These are phyloP conservation scores for Aspergillus vadensis DNA, from an alignment of 2,329 filamentous ascomycete species.

Conservation along the genomic window DNA sequence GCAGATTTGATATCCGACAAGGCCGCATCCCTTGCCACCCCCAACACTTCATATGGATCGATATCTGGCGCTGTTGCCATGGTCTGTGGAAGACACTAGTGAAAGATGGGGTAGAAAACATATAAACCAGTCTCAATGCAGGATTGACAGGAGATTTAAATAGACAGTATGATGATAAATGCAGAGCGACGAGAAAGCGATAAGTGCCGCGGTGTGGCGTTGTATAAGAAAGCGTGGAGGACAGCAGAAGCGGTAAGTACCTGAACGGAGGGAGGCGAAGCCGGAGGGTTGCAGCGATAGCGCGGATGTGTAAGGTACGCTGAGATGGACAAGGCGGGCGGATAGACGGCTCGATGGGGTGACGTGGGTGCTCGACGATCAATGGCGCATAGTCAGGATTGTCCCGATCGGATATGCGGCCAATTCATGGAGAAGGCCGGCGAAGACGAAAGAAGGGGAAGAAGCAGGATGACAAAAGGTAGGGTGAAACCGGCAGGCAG, in stretches of 20 bases:
- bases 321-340: not conserved
- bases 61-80: constrained; percentile 41
- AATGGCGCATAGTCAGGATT: constrained; percentile 20
- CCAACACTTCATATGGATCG: constrained; percentile 79
- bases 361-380: constrained; percentile 26
- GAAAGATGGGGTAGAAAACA: constrained; percentile 15
- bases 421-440: constrained; percentile 21
- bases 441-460: constrained; percentile 20
- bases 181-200: not conserved
- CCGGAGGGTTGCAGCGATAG: constrained; percentile 14
- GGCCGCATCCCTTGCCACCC: constrained; percentile 71
- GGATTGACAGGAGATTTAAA: constrained; percentile 1
- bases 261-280: constrained; percentile 12
- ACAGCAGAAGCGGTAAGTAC: constrained; percentile 12
- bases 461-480: not conserved
- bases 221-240: constrained; percentile 15
- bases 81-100: constrained; percentile 17
- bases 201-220: constrained; percentile 1
- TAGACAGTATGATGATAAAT: constrained; percentile 5
- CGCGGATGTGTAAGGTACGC: constrained; percentile 7
- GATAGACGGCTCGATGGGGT: constrained; percentile 12
- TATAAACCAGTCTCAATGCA: constrained; percentile 19
- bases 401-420: constrained; percentile 11
- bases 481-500: not conserved
- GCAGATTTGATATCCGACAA: constrained; percentile 72